These are phyloP conservation scores for Purpureocillium lavendulum DNA, from an alignment of 2,329 filamentous ascomycete species.

Conservation along the genomic window DNA sequence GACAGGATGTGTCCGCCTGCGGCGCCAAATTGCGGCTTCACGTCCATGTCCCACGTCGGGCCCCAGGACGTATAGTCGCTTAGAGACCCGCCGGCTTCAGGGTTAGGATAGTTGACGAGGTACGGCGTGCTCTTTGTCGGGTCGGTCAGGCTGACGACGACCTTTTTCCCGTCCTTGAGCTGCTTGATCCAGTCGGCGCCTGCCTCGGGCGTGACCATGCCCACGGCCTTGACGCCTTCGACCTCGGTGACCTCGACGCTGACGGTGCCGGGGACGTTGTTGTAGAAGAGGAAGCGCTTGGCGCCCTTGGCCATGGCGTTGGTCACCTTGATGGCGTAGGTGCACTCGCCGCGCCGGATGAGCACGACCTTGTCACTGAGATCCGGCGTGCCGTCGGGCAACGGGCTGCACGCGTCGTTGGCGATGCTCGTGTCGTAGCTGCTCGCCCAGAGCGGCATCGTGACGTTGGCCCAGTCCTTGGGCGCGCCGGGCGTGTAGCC, in stretches of 20 bases:
- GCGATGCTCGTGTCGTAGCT: background rate
- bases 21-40: constrained; percentile 29
- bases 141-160: background rate
- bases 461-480: constrained; percentile 31
- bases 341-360: constrained; percentile 10
- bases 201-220: constrained; percentile 24
- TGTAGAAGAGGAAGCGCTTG: constrained; percentile 54
- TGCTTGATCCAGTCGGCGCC: constrained; percentile 29
- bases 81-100: constrained; percentile 18
- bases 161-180: constrained; percentile 15
- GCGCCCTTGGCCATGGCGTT: constrained; percentile 47
- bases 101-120: background rate
- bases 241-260: constrained; percentile 22
- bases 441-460: background rate
- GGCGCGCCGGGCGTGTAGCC: constrained; percentile 33
- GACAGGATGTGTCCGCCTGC: constrained; percentile 33
- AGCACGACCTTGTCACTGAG: constrained; percentile 5
- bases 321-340: constrained; percentile 43
- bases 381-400: background rate
- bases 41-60: constrained; percentile 28
- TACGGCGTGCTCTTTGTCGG: background rate
- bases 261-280: constrained; percentile 30
- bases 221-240: constrained; percentile 23
- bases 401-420: constrained; percentile 1
- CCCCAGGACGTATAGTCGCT: constrained; percentile 30